Base-by-base conservation (phyloP, 495 filamentous ascomycete genomes). In the Penicillium goetzii region DNA sequence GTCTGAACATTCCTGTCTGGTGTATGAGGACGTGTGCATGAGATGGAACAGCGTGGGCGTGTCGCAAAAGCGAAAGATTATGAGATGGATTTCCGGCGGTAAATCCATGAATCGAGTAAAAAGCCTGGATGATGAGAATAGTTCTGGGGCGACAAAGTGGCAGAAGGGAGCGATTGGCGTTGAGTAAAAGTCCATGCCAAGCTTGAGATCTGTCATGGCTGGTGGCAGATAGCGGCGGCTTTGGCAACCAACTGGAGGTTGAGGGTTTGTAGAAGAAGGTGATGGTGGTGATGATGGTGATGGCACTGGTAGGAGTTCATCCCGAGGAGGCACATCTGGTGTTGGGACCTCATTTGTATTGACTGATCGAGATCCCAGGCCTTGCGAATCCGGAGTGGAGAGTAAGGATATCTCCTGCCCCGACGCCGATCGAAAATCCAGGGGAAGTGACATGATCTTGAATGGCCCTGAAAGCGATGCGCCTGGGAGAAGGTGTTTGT, bases 41-140 rank as follows among this genome's bases (percentile, higher is more conserved):
- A 43, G 40, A 43, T 43, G 40, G 40, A 43, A 43, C 40, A 43
- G 40, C n/a, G 40, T 43, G n/a, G 40, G 40, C 17, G 4, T 43
- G 10, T 43, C 40, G n/a, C 40, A 43, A 12, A 43, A 43, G 40
- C 40, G 3, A 43, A 43, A 43, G 40, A 43, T 43, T 17, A 43
- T 19, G 6, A 2, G 40, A 43, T 43, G 40, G 11, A 43, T 43
- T 21, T 43, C 40, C 7, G n/a, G 40, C n/a, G 40, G 40, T 8
- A 43, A 43, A 19, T 43, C n/a, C 40, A 19, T 43, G n/a, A 43
- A 43, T 6, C n/a, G 40, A 43, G 3, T 2, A 3, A 43, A 43
- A 17, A 19, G 4, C n/a, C 40, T 10, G 17, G n/a, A 5, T 12
- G 40, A 43, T 10, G 40, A 0, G 12, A 25, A 4, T n/a, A 23